phyloP scores from a whole-genome alignment of 208 protist species.

The Leptomonas pyrrhocoris region DNA sequence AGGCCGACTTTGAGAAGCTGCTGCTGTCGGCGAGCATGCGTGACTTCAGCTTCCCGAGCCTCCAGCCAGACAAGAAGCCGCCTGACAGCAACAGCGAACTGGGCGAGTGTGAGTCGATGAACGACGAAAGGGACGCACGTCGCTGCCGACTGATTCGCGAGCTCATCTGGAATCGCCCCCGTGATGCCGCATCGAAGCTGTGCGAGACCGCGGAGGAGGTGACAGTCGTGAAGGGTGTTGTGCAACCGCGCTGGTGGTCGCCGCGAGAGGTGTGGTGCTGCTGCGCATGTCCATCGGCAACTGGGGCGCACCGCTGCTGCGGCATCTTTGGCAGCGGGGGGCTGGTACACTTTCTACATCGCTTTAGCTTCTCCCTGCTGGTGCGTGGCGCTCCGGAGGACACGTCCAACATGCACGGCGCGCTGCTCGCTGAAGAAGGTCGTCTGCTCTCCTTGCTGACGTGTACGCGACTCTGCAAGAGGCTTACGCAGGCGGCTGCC shows the following conservation, averaged over 20 bases:
- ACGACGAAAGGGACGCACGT: conserved; percentile 21
- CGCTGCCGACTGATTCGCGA: conserved; percentile 69
- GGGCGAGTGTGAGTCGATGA: not conserved
- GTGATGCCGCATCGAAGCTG: not conserved
- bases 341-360: conserved; percentile 54
- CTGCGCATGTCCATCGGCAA: conserved; percentile 29
- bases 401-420: conserved; percentile 16
- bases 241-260: conserved; percentile 20
- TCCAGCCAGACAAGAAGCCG: not conserved
- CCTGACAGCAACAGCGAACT: not conserved
- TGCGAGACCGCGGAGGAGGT: not conserved
- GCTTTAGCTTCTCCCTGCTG: conserved; percentile 57
- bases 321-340: conserved; percentile 55
- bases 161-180: conserved; percentile 71
- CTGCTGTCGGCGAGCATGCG: conserved; percentile 2
- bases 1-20: conserved; percentile 12
- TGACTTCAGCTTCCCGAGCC: conserved; percentile 1
- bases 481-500: conserved; percentile 24
- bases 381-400: conserved; percentile 47
- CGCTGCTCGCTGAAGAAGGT: conserved; percentile 26
- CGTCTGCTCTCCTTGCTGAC: conserved; percentile 26
- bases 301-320: conserved; percentile 38
- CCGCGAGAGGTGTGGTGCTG: conserved; percentile 46
- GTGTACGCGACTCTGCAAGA: conserved; percentile 12
- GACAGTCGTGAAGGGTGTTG: not conserved